Conservation (phyloP, 176 grass and related monocot species). For the Carex parvula region DNA sequence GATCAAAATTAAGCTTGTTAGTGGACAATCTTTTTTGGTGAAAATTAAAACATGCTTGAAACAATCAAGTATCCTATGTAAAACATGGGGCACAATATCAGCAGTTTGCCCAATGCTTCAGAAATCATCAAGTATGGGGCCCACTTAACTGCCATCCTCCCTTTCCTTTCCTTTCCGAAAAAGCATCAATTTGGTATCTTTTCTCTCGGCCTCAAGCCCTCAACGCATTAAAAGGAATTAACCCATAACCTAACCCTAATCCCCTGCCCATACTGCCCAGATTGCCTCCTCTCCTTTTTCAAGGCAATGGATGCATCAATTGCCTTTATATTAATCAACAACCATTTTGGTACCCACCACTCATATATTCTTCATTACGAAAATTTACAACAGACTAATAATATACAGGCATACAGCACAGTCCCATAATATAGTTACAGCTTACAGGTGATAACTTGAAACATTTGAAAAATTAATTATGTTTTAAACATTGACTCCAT, state of each 20-base stretch:
- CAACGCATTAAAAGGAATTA: too few species aligned
- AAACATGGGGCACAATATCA: neutral
- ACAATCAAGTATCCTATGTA: neutral
- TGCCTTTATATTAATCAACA: neutral
- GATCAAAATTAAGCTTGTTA: neutral
- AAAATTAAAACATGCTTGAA: neutral
- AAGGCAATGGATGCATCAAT: neutral
- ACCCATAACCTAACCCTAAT: constrained; percentile 30
- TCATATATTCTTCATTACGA: neutral
- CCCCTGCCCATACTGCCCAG: neutral
- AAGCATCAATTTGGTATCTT: too few species aligned
- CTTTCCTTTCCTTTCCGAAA: neutral
- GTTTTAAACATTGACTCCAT: neutral
- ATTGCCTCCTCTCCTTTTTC: neutral
- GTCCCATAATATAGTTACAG: neutral
- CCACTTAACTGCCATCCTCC: constrained; percentile 26
- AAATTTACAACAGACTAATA: neutral
- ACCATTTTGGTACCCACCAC: neutral
- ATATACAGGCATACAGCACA: neutral
- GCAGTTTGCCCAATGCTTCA: neutral
- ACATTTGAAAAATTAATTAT: neutral
- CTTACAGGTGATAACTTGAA: neutral
- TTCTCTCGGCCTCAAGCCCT: too few species aligned
- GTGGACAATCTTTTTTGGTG: neutral
- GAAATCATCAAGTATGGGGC: constrained; percentile 4